Percentiles rank a stretch among this genome's conserved stretches.
Conservation (phyloP, 805 yeast species). For the Candida coleopterorum region DNA sequence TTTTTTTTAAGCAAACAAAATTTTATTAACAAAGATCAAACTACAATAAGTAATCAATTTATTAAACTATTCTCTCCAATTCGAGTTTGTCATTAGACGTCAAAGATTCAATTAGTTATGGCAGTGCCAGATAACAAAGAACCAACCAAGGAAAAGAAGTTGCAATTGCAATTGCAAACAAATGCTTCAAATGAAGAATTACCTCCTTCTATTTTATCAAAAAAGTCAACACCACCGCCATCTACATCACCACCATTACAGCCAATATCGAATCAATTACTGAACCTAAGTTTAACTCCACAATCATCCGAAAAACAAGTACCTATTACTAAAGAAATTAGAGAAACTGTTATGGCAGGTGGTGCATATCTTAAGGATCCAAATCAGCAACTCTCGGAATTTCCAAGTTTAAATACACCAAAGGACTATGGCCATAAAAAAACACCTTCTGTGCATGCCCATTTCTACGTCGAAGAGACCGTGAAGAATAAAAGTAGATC, state of each 20-base stretch:
- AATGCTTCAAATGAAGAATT: constrained; percentile 12
- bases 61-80: too few species aligned
- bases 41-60: background rate
- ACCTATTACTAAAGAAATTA: background rate
- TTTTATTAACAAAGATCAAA: constrained; percentile 1
- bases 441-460: constrained; percentile 70
- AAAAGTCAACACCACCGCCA: constrained; percentile 77
- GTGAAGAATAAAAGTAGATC: constrained; percentile 44
- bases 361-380: constrained; percentile 37
- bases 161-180: constrained; percentile 5
- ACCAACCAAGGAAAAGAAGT: background rate
- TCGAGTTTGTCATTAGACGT: background rate
- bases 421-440: constrained; percentile 40
- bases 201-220: constrained; percentile 51
- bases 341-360: constrained; percentile 37
- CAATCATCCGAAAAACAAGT: background rate
- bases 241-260: constrained; percentile 42
- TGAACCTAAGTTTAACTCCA: background rate
- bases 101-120: background rate
- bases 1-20: constrained; percentile 1
- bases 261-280: background rate
- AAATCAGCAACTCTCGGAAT: constrained; percentile 14
- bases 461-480: constrained; percentile 66
- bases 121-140: background rate
- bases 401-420: constrained; percentile 23